A percentile compares a stretch with the other conserved stretches of the same genome.
Conservation (phyloP, 2,329 filamentous ascomycete species). For the Cordyceps militaris region DNA sequence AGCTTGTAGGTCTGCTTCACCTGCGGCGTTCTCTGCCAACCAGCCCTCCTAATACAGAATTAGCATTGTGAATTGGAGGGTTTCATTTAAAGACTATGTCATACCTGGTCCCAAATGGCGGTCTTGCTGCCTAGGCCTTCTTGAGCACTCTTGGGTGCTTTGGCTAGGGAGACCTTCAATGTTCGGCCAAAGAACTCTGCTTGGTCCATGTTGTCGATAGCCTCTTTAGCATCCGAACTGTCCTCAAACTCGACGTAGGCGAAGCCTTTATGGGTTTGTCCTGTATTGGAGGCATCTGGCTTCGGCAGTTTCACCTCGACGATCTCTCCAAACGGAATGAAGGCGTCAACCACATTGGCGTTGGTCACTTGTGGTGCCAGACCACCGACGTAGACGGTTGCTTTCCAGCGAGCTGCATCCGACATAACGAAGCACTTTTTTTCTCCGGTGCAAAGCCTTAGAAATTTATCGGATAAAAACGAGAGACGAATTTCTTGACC, state of each 20-base stretch:
- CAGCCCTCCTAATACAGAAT: slow-evolving; percentile 68
- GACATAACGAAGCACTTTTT: slow-evolving; percentile 52
- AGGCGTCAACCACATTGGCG: slow-evolving; percentile 76
- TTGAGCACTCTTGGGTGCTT: slow-evolving; percentile 79
- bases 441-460: background rate
- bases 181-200: slow-evolving; percentile 88
- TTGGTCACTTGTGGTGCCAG: slow-evolving; percentile 71
- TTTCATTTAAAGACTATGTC: slow-evolving; percentile 22
- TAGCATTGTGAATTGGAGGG: background rate
- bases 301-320: slow-evolving; percentile 86
- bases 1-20: slow-evolving; percentile 62
- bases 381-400: slow-evolving; percentile 87
- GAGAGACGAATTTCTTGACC: background rate
- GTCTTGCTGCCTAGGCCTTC: slow-evolving; percentile 89
- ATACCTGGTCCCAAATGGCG: slow-evolving; percentile 93
- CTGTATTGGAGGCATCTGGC: slow-evolving; percentile 71
- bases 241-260: slow-evolving; percentile 95
- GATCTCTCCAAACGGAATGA: slow-evolving; percentile 95
- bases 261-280: slow-evolving; percentile 81
- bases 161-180: slow-evolving; percentile 87
- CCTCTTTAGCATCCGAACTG: slow-evolving; percentile 78
- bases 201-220: slow-evolving; percentile 99
- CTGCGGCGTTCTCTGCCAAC: slow-evolving; percentile 78
- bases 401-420: slow-evolving; percentile 76
- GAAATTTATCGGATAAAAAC: background rate